Base-by-base conservation (phyloP, 192 early-diverging fungal genomes). In the Umbelopsis vinacea region DNA sequence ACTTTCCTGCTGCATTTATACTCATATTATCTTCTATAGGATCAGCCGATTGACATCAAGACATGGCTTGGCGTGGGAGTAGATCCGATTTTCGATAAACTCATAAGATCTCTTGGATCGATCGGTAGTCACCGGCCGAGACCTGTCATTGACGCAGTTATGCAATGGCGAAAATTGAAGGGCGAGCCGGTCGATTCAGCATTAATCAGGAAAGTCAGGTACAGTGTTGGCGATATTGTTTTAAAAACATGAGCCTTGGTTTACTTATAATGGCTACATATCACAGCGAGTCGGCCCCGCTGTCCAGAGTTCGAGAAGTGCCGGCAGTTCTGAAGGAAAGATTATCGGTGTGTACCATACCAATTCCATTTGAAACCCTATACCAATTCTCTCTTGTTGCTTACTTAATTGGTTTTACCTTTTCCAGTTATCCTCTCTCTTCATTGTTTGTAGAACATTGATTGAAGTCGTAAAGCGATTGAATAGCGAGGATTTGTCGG, bases 381-480 rank as follows among this genome's bases (percentile, higher is more conserved):
- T 35, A 4, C 19, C 10, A 73, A 17, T 43, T 40, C 71, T 29
- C n/a, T 45, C 45, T 40, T 21, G 38, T 35, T 17, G 14, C 52
- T 50, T 47, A 66, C 24, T 33, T 71, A 40, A 40, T n/a, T n/a
- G 40, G 5, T 53, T 43, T 37, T 23, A 21, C 29, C 46, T 70
- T 69, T 45, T 21, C 29, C 76, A 91, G 78, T 81, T 92, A 35
- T 88, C 83, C 2, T 89, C 93, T 0, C 84, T 91, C n/a, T 94
- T 90, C 79, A 96, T 99, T 48, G 78, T 98, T 43, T 95, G 95
- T 72, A 86, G 96, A 1, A 90, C 92, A 0, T 79, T 98, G 67
- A 91, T 94, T 38, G 93, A 92, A 69, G 93, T 99, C 52, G 88
- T 98, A 2, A 84, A 85, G 54, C 84, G 90, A 47, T 82, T 98